These are phyloP conservation scores for Sporothrix inflata DNA, from an alignment of 2,329 filamentous ascomycete species.

Conservation along the genomic window DNA sequence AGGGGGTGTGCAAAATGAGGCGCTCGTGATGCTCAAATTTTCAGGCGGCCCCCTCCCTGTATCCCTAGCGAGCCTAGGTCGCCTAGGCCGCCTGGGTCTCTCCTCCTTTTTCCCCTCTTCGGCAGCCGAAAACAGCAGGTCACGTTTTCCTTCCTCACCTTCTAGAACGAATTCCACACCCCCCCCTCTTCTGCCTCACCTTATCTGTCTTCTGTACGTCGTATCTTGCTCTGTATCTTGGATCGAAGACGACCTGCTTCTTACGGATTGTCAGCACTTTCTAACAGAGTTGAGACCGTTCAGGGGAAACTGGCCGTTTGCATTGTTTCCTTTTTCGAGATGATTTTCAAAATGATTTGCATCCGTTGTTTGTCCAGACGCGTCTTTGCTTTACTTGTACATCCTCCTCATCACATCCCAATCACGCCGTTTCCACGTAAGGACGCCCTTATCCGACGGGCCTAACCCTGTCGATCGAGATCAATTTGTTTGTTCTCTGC, in stretches of 20 bases:
- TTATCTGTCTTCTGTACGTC: neutral
- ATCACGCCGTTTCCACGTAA: neutral
- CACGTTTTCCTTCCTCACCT: conserved; percentile 18
- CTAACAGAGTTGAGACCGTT: conserved; percentile 12
- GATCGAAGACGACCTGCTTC: neutral
- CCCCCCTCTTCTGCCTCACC: neutral
- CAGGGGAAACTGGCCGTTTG: neutral
- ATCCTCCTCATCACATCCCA: neutral
- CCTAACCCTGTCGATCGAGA: conserved; percentile 22
- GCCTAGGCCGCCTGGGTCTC: neutral
- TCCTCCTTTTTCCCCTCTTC: neutral
- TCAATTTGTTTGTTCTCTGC: neutral
- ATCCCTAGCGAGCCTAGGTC: conserved; percentile 8
- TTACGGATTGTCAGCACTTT: neutral
- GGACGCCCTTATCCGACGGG: neutral
- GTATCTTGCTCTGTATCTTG: neutral
- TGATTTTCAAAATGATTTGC: neutral
- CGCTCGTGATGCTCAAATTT: conserved; percentile 26
- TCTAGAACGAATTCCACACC: conserved; percentile 15
- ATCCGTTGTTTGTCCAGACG: neutral
- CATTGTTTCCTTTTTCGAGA: neutral
- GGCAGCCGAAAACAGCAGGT: conserved; percentile 8
- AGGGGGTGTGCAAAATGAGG: conserved; percentile 5
- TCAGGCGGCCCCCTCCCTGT: conserved; percentile 21
- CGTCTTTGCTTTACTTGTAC: too few relatives aligned